Base-by-base conservation (phyloP, 2,329 filamentous ascomycete genomes). In the Aspergillus tamarii region DNA sequence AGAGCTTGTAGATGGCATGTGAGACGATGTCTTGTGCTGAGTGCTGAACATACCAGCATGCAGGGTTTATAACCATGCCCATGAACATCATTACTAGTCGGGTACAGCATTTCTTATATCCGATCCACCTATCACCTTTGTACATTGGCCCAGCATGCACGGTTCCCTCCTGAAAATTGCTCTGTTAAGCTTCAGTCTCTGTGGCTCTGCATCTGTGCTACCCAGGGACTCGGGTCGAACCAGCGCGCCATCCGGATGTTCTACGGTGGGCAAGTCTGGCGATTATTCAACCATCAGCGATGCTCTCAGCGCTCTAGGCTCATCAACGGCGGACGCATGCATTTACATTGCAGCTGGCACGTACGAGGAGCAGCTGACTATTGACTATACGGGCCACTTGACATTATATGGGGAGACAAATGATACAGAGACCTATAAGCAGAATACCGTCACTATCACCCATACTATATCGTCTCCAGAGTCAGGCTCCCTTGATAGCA, bases 281-380 rank as follows among this genome's bases (percentile, higher is more conserved):
- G 67, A 60, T n/a, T 74, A 73, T 56, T 64, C 66, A 2, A 73
- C 63, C 1, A 70, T 78, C 32, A 62, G 66, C 14, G 69, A 55
- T 30, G 76, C 76, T 10, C 53, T 78, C 5, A 56, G 55, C 16
- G 73, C 71, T 0, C 68, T 78, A 6, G 67, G 64, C 12, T 70
- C 69, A 0, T 70, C 70, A 0, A 68, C 64, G 1, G 57, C 62
- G 0, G 64, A 67, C 1, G 74, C 75, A 11, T 77, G 76, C 45
- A 78, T 78, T 50, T 78, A 72, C 52, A 64, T 78, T 28, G 69
- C 70, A 14, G 65, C 69, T 19, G 76, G 76, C 16, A 77, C 73
- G 0, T 78, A 78, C 52, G 57, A 66, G 1, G 76, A 77, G 54
- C 73, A 77, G 60, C 61, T 77, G 6, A 71, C 66, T 19, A 71